These are phyloP conservation scores for Geranium rotundifolium DNA, from an alignment of 345 rosid genomes.

Conservation along the genomic window DNA sequence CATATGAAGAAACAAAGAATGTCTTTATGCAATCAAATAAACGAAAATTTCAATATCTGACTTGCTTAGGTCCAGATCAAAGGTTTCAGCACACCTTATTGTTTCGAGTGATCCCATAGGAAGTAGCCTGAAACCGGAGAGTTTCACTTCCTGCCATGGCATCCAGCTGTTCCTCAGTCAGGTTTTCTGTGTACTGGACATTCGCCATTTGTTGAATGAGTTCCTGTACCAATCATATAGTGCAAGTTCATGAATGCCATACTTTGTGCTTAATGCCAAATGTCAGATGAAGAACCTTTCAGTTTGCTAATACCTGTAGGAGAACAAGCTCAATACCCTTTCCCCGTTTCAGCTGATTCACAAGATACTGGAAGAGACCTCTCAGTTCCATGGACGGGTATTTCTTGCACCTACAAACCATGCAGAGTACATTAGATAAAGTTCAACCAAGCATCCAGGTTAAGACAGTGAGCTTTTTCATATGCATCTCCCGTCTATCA, in stretches of 20 bases:
- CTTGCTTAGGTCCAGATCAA: not conserved
- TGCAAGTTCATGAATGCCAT: conserved; percentile 12
- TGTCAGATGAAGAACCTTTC: not conserved
- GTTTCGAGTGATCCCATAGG: conserved; percentile 79
- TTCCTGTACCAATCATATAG: conserved; percentile 48
- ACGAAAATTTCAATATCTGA: not conserved
- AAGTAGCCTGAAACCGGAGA: conserved; percentile 88
- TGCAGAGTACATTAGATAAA: not conserved
- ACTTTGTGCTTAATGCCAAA: not conserved
- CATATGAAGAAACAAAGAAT: not conserved
- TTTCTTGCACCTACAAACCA: conserved; percentile 71
- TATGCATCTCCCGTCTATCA: not conserved
- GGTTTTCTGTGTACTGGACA: conserved; percentile 93
- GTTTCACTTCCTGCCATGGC: conserved; percentile 99
- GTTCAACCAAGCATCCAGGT: not conserved
- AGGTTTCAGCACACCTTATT: conserved; percentile 56
- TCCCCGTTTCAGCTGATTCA: conserved; percentile 90
- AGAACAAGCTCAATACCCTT: conserved; percentile 96
- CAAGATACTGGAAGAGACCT: conserved; percentile 98
- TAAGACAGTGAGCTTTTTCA: not conserved
- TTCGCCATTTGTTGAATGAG: conserved; percentile 99
- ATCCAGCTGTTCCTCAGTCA: conserved; percentile 97
- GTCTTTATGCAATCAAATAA: not conserved
- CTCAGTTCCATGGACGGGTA: conserved; percentile 98
- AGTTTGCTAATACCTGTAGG: conserved; percentile 52